A percentile compares a stretch with the other conserved stretches of the same genome.
These are phyloP conservation scores for Mortierella hygrophila DNA, from an alignment of 192 early-diverging fungal genomes.

Conservation along the genomic window DNA sequence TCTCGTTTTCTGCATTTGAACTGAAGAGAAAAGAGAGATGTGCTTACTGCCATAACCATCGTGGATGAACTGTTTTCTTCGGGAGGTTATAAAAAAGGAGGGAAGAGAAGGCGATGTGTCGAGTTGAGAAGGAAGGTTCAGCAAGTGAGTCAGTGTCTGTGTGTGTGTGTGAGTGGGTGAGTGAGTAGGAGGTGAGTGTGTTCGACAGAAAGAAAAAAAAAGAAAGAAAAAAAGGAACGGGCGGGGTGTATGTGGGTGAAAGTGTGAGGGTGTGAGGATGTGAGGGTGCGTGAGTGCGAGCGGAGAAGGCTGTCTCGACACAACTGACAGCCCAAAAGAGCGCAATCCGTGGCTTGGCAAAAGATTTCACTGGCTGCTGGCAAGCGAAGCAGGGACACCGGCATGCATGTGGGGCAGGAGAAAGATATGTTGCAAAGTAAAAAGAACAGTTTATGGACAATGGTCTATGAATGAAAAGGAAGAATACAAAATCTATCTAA, in stretches of 20 bases:
- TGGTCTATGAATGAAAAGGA: neutral
- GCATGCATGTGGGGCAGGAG: neutral
- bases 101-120: neutral
- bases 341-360: slow-evolving; percentile 3
- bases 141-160: neutral
- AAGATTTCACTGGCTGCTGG: neutral
- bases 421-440: neutral
- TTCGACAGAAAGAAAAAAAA: neutral
- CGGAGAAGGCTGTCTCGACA: neutral
- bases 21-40: neutral
- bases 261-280: neutral
- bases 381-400: neutral
- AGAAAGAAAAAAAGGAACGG: neutral
- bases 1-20: neutral
- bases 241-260: neutral
- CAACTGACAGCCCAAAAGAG: slow-evolving; percentile 4
- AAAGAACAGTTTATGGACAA: neutral
- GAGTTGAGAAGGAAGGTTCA: neutral
- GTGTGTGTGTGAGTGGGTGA: neutral
- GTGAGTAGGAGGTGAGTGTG: neutral
- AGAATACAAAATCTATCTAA: slow-evolving; percentile 7
- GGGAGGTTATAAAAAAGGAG: neutral
- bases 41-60: slow-evolving; percentile 10
- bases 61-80: slow-evolving; percentile 7
- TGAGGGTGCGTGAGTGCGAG: neutral